Evolutionary conservation across 305 asterid species (phyloP).

Genomic region (Fraxinus sp.): DNA sequence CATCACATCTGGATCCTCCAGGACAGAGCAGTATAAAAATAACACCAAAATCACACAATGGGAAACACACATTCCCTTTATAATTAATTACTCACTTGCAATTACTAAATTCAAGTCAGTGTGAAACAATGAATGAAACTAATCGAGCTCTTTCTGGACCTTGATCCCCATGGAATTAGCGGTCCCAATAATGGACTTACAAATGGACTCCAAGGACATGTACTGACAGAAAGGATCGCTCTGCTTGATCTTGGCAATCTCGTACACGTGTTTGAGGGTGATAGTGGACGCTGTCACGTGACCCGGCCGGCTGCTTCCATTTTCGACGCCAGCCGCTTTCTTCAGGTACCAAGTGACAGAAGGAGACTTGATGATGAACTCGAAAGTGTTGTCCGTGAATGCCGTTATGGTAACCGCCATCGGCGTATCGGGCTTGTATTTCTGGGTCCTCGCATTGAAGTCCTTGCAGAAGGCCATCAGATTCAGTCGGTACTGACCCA

Average conservation of each 20-base stretch:
- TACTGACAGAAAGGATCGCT: slow-evolving; percentile 80
- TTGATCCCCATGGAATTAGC: slow-evolving; percentile 79
- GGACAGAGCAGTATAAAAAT: not conserved
- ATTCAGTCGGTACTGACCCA: slow-evolving; percentile 84
- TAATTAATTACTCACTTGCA: not conserved
- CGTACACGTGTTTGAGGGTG: slow-evolving; percentile 77
- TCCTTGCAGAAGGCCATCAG: slow-evolving; percentile 95
- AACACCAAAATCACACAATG: not conserved
- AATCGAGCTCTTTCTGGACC: slow-evolving; percentile 73
- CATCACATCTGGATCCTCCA: not conserved
- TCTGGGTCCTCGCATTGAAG: slow-evolving; percentile 84
- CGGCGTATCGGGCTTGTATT: slow-evolving; percentile 74
- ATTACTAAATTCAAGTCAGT: not conserved
- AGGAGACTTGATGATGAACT: slow-evolving; percentile 74
- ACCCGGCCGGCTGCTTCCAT: slow-evolving; percentile 76
- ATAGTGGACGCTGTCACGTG: slow-evolving; percentile 69
- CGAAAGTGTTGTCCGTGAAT: slow-evolving; percentile 76
- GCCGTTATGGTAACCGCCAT: slow-evolving; percentile 79
- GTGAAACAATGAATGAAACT: not conserved
- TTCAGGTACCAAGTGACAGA: slow-evolving; percentile 77
- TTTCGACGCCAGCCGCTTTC: slow-evolving; percentile 88
- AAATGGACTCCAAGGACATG: slow-evolving; percentile 79
- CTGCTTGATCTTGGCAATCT: slow-evolving; percentile 92
- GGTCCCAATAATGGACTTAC: slow-evolving; percentile 73
- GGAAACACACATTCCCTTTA: not conserved